phyloP scores from a whole-genome alignment of 257 asterid species.

The Nicotiana undulata region DNA sequence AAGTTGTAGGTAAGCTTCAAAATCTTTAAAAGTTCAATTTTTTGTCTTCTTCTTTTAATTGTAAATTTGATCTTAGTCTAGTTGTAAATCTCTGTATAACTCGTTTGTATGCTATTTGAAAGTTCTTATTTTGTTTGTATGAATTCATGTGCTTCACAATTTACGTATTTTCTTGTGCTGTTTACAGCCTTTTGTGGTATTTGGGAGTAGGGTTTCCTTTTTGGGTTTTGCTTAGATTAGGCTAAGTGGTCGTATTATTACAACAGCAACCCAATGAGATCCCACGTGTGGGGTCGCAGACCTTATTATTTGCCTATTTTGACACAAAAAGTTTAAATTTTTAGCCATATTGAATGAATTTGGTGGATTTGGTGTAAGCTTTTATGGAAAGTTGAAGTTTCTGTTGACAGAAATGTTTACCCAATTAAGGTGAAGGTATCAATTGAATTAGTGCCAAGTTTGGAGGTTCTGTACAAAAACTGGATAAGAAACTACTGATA shows the following conservation, averaged over 20 bases:
- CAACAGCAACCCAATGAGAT: too few relatives aligned
- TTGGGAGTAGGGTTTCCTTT: neutral
- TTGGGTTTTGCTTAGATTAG: neutral
- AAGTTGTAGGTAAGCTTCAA: conserved; percentile 55
- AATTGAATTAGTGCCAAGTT: neutral
- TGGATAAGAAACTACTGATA: neutral
- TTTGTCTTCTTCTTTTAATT: neutral
- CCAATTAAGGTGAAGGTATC: neutral
- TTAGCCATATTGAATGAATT: neutral
- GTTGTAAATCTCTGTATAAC: neutral
- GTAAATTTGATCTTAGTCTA: neutral
- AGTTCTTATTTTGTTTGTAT: neutral
- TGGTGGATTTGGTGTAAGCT: neutral
- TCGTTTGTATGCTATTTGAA: neutral
- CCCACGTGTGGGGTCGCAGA: too few relatives aligned
- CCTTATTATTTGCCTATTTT: neutral
- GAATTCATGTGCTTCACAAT: neutral
- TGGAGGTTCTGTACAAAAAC: neutral
- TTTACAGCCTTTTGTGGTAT: neutral
- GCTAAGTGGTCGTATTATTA: neutral
- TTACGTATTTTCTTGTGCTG: neutral
- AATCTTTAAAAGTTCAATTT: neutral
- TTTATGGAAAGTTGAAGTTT: neutral
- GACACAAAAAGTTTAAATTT: neutral
- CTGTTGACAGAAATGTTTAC: neutral